Evolutionary conservation across 495 filamentous ascomycete species (phyloP), one percentile per base, ranked within the genome.

Genomic region (Penicillium tannophilum): DNA sequence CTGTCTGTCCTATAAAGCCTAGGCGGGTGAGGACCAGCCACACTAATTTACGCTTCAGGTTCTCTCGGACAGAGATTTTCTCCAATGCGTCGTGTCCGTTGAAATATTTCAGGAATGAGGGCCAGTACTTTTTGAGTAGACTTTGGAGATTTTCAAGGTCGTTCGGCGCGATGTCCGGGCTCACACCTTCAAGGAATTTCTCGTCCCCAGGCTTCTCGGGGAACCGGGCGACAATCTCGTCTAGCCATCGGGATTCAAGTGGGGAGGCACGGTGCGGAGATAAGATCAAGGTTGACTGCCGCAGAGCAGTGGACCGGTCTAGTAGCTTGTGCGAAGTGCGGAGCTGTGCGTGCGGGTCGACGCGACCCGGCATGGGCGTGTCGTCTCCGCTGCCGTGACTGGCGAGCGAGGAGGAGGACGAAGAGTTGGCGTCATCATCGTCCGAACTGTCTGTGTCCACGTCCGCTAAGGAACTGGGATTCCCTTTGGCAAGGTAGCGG

Each of bases 31-130:
- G 71, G n/a, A 93, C 72, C 59, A 81, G 84, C 82, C 87, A 90
- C 14, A 90, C 87, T 58, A 87, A 84, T 75, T 93, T 95, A 45
- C 92, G 79, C 77, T 93, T 95, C 75, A 96, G 79, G 10, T 86
- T 86, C 76, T 98, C 92, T 36, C 86, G 80, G 11, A 92, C 80
- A 0, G 86, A 80, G 65, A 98, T 90, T 70, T 93, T 88, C 76
- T 98, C 94, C 41, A 98, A 74, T 6, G 93, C 91, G 70, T 90
- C 86, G 45, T 80, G 79, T 2, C 94, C 94, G 72, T 98, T 93
- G 61, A 97, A 90, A 71, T 97, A 95, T 69, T 89, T 89, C 63
- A 88, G 60, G 49, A 86, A 76, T 8, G 68, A 71, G 6, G 82
- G 81, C 80, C 84, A 85, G 28, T 78, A 71, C 24, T 72, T 74